Base-by-base conservation (phyloP, 1,284 basidiomycete genomes). In the Leccinum fallax region DNA sequence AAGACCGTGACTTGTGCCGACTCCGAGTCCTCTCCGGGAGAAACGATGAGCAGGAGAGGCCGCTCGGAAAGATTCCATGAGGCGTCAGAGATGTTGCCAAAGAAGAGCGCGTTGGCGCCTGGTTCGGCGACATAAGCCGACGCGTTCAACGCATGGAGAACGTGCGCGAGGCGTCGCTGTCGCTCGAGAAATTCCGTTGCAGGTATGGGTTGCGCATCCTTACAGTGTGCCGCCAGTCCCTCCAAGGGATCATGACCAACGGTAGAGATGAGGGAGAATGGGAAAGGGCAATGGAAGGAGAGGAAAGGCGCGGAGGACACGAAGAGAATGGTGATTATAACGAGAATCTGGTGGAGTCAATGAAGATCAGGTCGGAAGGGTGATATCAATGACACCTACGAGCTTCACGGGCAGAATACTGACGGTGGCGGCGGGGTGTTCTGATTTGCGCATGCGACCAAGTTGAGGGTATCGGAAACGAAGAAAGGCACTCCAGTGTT, bases 61-160 rank as follows among this genome's bases (percentile, higher is more conserved):
- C 93, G 82, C 75, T 95, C 93, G 8, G 89, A 91, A 26, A 90
- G 81, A 53, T 70, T 68, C 94, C 93, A 95, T 16, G 82, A 68
- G 0, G 79, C 66, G 3, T 71, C 70, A 19, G 91, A 90, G 56
- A 92, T 78, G 67, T 93, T 93, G 38, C 81, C 83, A 69, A 85
- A 94, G 79, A 86, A 95, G 2, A 81, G 76, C 0, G 87, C 85
- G 58, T 81, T 90, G 5, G 91, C 82, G 0, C 90, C 87, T 9
- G 92, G 91, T 73, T 94, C 92, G 8, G 88, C 83, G 52, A 94
- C 82, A 69, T 90, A 92, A 26, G 85, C 86, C 4, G 82, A 80
- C 1, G 82, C 87, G 40, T 82, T 81, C 30, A 85, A 74, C 4
- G 73, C 64, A 60, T 79, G 71, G 11, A 92, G 80, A 2, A 74